Percentiles rank a stretch among this genome's conserved stretches.
These are phyloP conservation scores for Annona squamosa DNA, from an alignment of 164 flowering plant species.

Conservation along the genomic window DNA sequence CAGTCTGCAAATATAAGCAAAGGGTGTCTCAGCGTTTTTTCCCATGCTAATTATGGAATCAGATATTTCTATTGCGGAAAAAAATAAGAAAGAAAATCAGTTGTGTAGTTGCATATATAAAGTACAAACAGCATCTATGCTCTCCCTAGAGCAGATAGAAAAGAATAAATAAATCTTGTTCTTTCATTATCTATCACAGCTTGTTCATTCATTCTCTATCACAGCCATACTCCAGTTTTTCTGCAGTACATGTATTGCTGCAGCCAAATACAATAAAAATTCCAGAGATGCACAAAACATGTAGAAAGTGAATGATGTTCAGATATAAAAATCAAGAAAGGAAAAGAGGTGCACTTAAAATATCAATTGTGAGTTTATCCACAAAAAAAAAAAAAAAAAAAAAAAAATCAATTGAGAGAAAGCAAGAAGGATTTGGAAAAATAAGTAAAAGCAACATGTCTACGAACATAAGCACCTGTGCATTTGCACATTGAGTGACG, in stretches of 20 bases:
- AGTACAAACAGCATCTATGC: too few relatives aligned
- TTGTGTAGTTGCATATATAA: too few relatives aligned
- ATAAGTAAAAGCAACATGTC: background rate
- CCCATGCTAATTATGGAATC: background rate
- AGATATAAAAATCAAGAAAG: background rate
- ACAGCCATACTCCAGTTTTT: too few relatives aligned
- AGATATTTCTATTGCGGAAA: background rate
- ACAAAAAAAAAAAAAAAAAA: background rate
- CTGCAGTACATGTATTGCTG: too few relatives aligned
- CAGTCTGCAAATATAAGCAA: background rate
- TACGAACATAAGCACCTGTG: slow-evolving; percentile 44
- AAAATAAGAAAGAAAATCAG: background rate
- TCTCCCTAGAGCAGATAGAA: too few relatives aligned
- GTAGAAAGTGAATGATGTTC: background rate
- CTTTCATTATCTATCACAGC: too few relatives aligned
- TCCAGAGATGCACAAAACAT: too few relatives aligned
- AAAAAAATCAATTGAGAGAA: background rate
- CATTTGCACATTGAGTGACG: slow-evolving; percentile 61
- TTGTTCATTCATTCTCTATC: too few relatives aligned
- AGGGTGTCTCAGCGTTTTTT: background rate
- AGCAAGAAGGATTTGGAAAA: background rate
- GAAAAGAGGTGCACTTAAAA: background rate
- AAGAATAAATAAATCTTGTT: too few relatives aligned
- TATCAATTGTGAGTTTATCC: background rate
- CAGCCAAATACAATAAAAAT: too few relatives aligned